Evolutionary conservation across 2,329 filamentous ascomycete genomes (phyloP).

Genomic region (Sclerotinia spermophila): DNA sequence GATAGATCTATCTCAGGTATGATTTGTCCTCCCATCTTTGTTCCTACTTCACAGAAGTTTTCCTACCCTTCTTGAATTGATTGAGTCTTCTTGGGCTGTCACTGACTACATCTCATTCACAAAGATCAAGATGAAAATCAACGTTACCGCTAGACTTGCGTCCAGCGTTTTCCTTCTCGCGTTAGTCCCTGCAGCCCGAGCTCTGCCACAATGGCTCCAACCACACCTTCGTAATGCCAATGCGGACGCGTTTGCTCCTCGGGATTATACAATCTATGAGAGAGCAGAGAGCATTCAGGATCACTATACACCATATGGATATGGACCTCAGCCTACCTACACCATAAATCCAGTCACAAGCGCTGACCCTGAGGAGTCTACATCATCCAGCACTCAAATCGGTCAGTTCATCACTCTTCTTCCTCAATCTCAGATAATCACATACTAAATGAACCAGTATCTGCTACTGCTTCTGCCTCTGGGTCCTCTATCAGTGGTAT

Average conservation of each 20-base stretch:
- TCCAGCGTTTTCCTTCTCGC: constrained; percentile 25
- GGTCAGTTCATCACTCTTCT: not conserved
- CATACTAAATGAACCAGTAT: constrained; percentile 3
- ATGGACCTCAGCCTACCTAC: constrained; percentile 30
- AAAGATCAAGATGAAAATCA: constrained; percentile 33
- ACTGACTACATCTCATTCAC: not conserved
- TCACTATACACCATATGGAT: constrained; percentile 30
- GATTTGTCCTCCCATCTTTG: not conserved
- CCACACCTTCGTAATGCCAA: constrained; percentile 23
- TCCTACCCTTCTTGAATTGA: not conserved
- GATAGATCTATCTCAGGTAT: constrained; percentile 9
- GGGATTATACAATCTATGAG: constrained; percentile 30
- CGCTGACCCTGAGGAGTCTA: constrained; percentile 20
- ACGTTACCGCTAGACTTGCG: constrained; percentile 22
- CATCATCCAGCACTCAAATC: constrained; percentile 14
- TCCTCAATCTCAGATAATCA: not conserved
- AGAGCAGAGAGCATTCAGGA: constrained; percentile 22
- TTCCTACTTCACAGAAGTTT: not conserved
- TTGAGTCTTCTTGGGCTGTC: not conserved
- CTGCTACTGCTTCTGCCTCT: not conserved
- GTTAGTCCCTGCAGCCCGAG: constrained; percentile 24
- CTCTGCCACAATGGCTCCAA: constrained; percentile 31
- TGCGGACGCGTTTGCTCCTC: constrained; percentile 24
- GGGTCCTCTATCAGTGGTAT: constrained; percentile 5
- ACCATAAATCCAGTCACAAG: constrained; percentile 16